These are phyloP conservation scores for Polytolypa hystricis DNA, from an alignment of 2,329 filamentous ascomycete genomes.

Conservation along the genomic window DNA sequence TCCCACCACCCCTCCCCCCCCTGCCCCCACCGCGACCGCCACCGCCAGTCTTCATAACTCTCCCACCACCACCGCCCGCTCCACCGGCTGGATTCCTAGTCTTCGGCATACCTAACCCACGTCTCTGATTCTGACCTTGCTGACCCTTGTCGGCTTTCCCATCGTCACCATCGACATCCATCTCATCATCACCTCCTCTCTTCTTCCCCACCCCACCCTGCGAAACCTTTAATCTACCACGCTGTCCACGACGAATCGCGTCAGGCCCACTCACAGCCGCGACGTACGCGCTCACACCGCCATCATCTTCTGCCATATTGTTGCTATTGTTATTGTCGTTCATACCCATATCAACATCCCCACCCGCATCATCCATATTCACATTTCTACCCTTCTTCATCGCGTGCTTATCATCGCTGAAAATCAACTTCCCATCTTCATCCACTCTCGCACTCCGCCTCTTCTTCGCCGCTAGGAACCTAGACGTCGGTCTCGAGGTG, in stretches of 20 bases:
- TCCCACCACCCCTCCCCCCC: conserved; percentile 3
- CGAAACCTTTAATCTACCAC: conserved; percentile 50
- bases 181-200: conserved; percentile 28
- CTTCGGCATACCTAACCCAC: conserved; percentile 21
- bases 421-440: conserved; percentile 34
- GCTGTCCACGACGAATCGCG: conserved; percentile 46
- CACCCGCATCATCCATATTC: conserved; percentile 39
- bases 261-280: conserved; percentile 50
- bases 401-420: conserved; percentile 24
- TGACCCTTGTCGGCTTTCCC: conserved; percentile 26
- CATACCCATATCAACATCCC: conserved; percentile 11
- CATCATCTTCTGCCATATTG: conserved; percentile 10
- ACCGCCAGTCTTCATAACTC: conserved; percentile 9
- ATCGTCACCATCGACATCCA: conserved; percentile 38
- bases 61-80: conserved; percentile 16
- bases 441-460: conserved; percentile 33
- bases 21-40: conserved; percentile 7
- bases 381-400: no score
- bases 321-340: background rate
- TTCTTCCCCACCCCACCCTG: conserved; percentile 29
- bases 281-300: conserved; percentile 49
- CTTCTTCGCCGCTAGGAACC: conserved; percentile 32
- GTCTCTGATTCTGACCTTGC: conserved; percentile 16
- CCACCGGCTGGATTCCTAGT: conserved; percentile 15
- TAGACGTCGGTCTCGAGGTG: conserved; percentile 62